Percentiles rank a stretch among this genome's conserved stretches.
These are phyloP conservation scores for Claviceps pusilla DNA, from an alignment of 2,329 filamentous ascomycete genomes.

Conservation along the genomic window DNA sequence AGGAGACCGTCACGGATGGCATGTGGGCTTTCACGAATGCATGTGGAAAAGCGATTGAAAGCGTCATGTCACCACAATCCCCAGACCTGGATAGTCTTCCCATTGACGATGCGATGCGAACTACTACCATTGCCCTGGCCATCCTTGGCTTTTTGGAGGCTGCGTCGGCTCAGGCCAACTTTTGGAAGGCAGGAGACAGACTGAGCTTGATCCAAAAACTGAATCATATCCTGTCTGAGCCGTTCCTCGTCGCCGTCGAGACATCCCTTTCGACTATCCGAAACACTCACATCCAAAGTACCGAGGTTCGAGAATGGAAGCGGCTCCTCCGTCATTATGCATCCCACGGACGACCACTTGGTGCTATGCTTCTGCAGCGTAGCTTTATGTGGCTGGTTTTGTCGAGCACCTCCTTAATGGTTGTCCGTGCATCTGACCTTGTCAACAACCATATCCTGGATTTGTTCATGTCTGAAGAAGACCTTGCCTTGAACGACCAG, in stretches of 20 bases:
- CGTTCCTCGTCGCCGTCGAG: constrained; percentile 74
- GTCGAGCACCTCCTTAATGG: constrained; percentile 58
- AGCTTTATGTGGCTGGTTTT: constrained; percentile 78
- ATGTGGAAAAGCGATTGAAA: constrained; percentile 48
- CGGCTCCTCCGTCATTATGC: constrained; percentile 73
- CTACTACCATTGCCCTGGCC: constrained; percentile 66
- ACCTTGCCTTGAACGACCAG: constrained; percentile 23
- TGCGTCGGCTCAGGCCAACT: constrained; percentile 58
- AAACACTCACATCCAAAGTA: constrained; percentile 54
- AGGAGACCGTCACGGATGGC: constrained; percentile 48
- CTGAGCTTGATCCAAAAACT: constrained; percentile 58
- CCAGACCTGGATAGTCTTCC: constrained; percentile 43
- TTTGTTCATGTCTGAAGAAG: constrained; percentile 47
- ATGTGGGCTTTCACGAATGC: constrained; percentile 59
- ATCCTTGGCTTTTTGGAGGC: constrained; percentile 84
- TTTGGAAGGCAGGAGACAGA: constrained; percentile 66
- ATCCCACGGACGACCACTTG: constrained; percentile 61
- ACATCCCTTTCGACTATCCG: constrained; percentile 81
- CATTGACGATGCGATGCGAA: constrained; percentile 50
- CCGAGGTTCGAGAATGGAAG: constrained; percentile 69
- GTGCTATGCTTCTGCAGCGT: constrained; percentile 80
- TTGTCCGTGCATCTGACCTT: constrained; percentile 45
- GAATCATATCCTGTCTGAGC: constrained; percentile 61
- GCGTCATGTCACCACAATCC: constrained; percentile 35
- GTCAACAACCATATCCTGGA: constrained; percentile 55